Evolutionary conservation across 441 rosid genomes (phyloP).

Genomic region (Bruguiera hainesii): DNA sequence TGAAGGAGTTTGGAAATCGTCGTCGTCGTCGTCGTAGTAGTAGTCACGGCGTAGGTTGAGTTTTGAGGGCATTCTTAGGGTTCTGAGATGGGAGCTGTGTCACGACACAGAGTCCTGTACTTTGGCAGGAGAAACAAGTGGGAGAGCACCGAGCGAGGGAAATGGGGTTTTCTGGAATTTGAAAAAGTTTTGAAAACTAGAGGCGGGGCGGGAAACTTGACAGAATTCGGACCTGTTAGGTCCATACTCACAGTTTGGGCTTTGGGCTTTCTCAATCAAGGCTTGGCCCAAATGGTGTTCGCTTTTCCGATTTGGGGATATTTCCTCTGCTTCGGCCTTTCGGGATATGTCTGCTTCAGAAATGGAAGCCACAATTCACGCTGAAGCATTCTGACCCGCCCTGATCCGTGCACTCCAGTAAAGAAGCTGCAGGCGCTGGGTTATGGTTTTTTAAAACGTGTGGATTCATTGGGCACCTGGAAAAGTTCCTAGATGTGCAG

Average conservation of each 20-base stretch:
- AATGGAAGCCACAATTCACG: constrained; percentile 76
- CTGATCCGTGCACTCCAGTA: constrained; percentile 52
- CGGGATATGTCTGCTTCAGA: constrained; percentile 69
- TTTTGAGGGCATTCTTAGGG: constrained; percentile 11
- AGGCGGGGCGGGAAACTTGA: constrained; percentile 8
- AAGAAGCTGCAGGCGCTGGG: constrained; percentile 36
- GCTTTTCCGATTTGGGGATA: too few relatives aligned
- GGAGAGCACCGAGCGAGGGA: background rate
- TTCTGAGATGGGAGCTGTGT: background rate
- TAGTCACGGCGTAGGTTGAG: background rate
- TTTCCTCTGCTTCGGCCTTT: too few relatives aligned
- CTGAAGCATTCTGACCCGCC: constrained; percentile 90
- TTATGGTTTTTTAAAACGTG: background rate
- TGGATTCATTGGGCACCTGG: constrained; percentile 76
- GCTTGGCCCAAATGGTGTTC: too few relatives aligned
- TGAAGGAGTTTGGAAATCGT: constrained; percentile 54
- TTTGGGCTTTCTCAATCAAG: too few relatives aligned
- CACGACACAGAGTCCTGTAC: too few relatives aligned
- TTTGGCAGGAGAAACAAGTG: background rate
- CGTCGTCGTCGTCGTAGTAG: constrained; percentile 51
- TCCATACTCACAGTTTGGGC: too few relatives aligned
- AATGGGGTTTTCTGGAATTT: too few relatives aligned
- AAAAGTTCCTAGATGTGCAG: constrained; percentile 80
- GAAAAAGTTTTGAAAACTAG: background rate
- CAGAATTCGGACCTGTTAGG: background rate